Evolutionary conservation across 495 filamentous ascomycete genomes (phyloP).

Genomic region (Mycothermus thermophilus): DNA sequence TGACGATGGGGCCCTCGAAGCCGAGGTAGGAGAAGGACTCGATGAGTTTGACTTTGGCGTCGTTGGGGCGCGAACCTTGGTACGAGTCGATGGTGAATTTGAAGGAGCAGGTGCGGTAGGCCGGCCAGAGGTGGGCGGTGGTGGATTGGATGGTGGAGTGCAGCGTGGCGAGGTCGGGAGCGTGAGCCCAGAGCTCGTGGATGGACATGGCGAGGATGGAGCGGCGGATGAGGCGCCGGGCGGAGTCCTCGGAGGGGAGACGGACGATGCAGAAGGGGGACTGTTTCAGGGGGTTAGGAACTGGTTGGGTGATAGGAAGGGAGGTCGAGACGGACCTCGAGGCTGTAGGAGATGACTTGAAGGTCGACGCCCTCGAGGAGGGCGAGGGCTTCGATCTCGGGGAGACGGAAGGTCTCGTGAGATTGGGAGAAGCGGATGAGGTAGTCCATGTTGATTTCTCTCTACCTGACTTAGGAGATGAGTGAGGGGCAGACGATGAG

Average conservation of each 20-base stretch:
- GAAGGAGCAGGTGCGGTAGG: slow-evolving; percentile 52
- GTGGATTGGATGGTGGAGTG: slow-evolving; percentile 46
- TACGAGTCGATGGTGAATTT: slow-evolving; percentile 71
- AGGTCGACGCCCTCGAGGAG: slow-evolving; percentile 51
- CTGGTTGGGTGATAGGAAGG: slow-evolving; percentile 3
- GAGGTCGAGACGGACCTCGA: slow-evolving; percentile 50
- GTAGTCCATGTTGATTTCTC: slow-evolving; percentile 44
- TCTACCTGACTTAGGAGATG: slow-evolving; percentile 18
- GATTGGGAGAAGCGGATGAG: slow-evolving; percentile 81
- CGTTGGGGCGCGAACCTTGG: slow-evolving; percentile 48
- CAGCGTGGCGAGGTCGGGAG: slow-evolving; percentile 49
- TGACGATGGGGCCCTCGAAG: slow-evolving; percentile 60
- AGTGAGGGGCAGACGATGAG: too few relatives aligned
- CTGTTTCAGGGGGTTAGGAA: slow-evolving; percentile 30
- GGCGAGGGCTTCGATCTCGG: slow-evolving; percentile 79
- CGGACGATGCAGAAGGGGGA: slow-evolving; percentile 76
- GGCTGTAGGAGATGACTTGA: slow-evolving; percentile 55
- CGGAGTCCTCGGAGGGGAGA: slow-evolving; percentile 50
- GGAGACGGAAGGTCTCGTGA: slow-evolving; percentile 77
- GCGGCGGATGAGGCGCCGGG: slow-evolving; percentile 51
- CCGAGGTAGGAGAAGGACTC: slow-evolving; percentile 64
- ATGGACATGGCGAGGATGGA: slow-evolving; percentile 69
- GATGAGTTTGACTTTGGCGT: slow-evolving; percentile 54
- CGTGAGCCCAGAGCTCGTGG: slow-evolving; percentile 78
- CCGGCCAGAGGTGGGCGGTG: slow-evolving; percentile 49